Evolutionary conservation across 805 yeast genomes (phyloP), one percentile per base, ranked within the genome.

Genomic region (Phaffomyces antillensis): DNA sequence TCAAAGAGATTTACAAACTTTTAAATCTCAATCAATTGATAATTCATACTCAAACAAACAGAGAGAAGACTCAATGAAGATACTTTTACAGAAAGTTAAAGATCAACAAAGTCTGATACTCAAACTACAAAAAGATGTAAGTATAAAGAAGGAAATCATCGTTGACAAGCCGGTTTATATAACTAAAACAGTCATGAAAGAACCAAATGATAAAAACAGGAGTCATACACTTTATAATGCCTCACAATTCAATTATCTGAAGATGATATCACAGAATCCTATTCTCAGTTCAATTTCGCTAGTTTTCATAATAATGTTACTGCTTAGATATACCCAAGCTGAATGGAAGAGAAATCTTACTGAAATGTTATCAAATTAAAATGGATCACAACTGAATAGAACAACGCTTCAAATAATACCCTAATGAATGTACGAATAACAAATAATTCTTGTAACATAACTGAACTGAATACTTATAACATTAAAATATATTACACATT

Each of bases 31-130:
- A 9, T 32, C 40, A 40, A 43, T 23, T 32, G 18, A 7, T 16
- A 32, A 10, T 34, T 39, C 10, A 34, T 45, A 12, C 31, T 34
- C 28, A 42, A 40, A 28, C 38, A 23, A 32, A 32, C 42, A 25
- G 37, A 49, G 47, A 11, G 40, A 43, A 5, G 16, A 41, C 10
- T 51, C 52, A 43, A 54, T 50, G 37, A 43, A 41, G 11, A 52
- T 48, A 11, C 49, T 58, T n/a, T 11, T 52, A 9, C 8, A 44
- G n/a, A 44, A 52, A 23, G 39, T 58, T 8, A 50, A 52, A 36
- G 5, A n/a, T 12, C 62, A 58, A 24, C 52, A 51, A 24, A 36
- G 36, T 15, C 45, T 50, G 1, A 55, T 56, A 16, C 43, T 46
- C 2, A 16, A 23, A 0, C 41, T 58, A 20, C 50, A 52, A 38